phyloP scores from a whole-genome alignment of 23 red algal genomes.

The Agarophyton chilense region DNA sequence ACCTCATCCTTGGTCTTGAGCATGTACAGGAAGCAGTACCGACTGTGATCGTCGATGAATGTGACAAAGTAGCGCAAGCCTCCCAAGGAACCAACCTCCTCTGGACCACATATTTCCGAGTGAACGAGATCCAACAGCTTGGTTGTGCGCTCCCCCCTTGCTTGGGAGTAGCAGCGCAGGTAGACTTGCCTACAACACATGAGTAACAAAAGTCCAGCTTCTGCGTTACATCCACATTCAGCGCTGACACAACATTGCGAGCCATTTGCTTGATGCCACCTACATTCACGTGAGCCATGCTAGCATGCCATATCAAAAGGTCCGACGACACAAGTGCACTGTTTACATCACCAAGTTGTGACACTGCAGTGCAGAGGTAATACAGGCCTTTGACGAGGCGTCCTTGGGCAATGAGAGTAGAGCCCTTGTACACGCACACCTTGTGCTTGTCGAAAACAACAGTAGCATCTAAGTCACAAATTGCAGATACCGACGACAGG shows the following conservation, averaged over 20 bases:
- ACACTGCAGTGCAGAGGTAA: not conserved
- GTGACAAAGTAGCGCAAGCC: conserved; percentile 48
- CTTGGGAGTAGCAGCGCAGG: conserved; percentile 27
- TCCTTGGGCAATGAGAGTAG: not conserved
- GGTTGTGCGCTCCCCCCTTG: not conserved
- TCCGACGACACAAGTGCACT: not conserved
- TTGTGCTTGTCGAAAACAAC: conserved; percentile 21
- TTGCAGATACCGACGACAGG: too few species aligned
- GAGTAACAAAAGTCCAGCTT: conserved; percentile 41
- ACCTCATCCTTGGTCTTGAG: conserved; percentile 41
- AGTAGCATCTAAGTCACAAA: too few species aligned
- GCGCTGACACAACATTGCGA: not conserved
- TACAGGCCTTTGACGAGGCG: not conserved
- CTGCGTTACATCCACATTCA: not conserved
- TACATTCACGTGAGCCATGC: conserved; percentile 39
- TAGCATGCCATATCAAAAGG: conserved; percentile 23
- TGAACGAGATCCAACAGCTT: not conserved
- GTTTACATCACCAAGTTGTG: not conserved
- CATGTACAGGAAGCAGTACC: conserved; percentile 24
- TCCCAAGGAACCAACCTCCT: not conserved
- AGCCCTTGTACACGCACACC: conserved; percentile 1
- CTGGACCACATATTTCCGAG: conserved; percentile 26
- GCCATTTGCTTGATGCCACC: conserved; percentile 14
- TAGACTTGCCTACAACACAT: not conserved
- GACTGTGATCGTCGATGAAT: conserved; percentile 26